Evolutionary conservation across 2,329 filamentous ascomycete species (phyloP), one percentile per base, ranked within the genome.

Genomic region (Coleophoma cylindrospora): DNA sequence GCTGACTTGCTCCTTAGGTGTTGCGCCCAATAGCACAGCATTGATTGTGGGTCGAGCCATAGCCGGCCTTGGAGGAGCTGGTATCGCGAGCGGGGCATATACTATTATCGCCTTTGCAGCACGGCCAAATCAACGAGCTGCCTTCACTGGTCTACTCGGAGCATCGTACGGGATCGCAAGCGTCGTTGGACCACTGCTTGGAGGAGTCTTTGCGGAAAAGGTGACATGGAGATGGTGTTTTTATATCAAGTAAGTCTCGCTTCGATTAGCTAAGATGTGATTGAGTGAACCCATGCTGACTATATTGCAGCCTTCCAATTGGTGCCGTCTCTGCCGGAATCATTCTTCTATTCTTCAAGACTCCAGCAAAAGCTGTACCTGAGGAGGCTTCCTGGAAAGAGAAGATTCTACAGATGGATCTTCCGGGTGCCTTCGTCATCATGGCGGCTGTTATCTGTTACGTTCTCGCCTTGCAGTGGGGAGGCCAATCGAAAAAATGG

Each of bases 391-490:
- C 69, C 2, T 56, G 73, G 6, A 57, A 61, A 6, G 71, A 76
- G 56, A 76, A 76, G 62, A 47, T 76, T 15, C 61, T 70, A 0
- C 73, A 77, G 55, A 72, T 79, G 65, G 76, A 79, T 53, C 65
- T 72, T 4, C 51, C 70, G 2, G 76, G 75, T 2, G 66, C 70
- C 5, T 60, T 69, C 17, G 57, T 76, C 34, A 61, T 79, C 40
- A 72, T 79, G 70, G 64, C 65, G 55, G 61, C 66, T 59, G 63
- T 70, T 63, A 55, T 77, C 60, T 62, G 64, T 56, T 68, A 71
- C 54, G 65, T 77, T 45, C 66, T 77, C 3, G 74, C 73, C 15
- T 62, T 77, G 1, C 72, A 77, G 57, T 77, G 71, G 61, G 75
- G 72, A 45, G 75, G 75, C 3, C 63, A 67, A 27, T 66, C 66